phyloP scores from a whole-genome alignment of 2,329 filamentous ascomycete genomes.

The Mycosphaerelloides madeirae region DNA sequence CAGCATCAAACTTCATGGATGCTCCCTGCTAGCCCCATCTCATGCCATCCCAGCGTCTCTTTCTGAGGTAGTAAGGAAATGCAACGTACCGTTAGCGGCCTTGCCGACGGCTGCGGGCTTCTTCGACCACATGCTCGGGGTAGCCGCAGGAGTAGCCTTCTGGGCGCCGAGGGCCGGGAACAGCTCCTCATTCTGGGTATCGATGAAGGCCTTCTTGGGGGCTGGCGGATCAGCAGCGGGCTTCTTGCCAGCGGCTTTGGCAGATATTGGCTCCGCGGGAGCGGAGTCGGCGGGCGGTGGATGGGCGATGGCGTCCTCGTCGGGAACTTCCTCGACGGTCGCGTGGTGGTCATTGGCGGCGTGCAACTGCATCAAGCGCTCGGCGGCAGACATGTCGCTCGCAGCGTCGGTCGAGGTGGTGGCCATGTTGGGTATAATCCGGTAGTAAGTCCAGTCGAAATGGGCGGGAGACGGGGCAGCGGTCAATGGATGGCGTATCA shows the following conservation, averaged over 20 bases:
- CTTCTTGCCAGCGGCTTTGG: slow-evolving; percentile 66
- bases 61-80: no score
- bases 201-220: slow-evolving; percentile 48
- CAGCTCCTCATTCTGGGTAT: slow-evolving; percentile 82
- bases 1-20: no score
- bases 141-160: slow-evolving; percentile 59
- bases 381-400: slow-evolving; percentile 44
- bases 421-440: not conserved
- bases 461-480: not conserved
- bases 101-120: slow-evolving; percentile 49
- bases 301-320: slow-evolving; percentile 68
- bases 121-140: slow-evolving; percentile 74
- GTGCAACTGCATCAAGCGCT: slow-evolving; percentile 52
- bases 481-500: not conserved
- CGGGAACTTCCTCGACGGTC: slow-evolving; percentile 74
- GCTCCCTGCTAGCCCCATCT: slow-evolving; percentile 46
- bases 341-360: slow-evolving; percentile 51
- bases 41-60: no score
- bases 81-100: slow-evolving; percentile 36
- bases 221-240: slow-evolving; percentile 49
- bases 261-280: slow-evolving; percentile 48
- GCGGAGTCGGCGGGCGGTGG: slow-evolving; percentile 47
- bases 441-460: not conserved
- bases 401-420: slow-evolving; percentile 6
- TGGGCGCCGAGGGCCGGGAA: slow-evolving; percentile 85